Conservation (phyloP, 192 early-diverging fungal genomes). For the Mortierella alpina region DNA sequence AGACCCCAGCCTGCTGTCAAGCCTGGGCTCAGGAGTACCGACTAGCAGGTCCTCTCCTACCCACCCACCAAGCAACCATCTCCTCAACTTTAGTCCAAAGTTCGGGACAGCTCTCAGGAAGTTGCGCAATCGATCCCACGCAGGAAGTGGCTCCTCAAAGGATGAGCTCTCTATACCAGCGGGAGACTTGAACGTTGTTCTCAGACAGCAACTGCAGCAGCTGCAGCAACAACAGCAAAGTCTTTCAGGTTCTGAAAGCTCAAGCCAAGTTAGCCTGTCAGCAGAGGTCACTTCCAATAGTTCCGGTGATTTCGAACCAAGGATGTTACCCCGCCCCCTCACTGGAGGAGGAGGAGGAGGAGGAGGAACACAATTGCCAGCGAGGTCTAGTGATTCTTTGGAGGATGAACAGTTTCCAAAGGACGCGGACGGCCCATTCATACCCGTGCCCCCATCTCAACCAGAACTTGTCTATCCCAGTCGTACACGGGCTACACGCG, state of each 20-base stretch:
- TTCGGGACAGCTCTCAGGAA: slow-evolving; percentile 19
- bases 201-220: neutral
- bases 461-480: neutral
- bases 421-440: neutral
- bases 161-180: slow-evolving; percentile 13
- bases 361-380: neutral
- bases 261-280: slow-evolving; percentile 4
- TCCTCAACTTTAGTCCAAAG: slow-evolving; percentile 8
- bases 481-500: neutral
- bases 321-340: too few species aligned
- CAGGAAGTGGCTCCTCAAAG: slow-evolving; percentile 10
- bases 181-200: slow-evolving; percentile 1
- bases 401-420: slow-evolving; percentile 1
- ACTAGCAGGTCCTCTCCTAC: slow-evolving; percentile 1
- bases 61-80: neutral
- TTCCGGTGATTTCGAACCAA: too few species aligned
- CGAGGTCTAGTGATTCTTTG: neutral
- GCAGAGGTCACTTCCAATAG: too few species aligned
- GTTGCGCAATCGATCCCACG: slow-evolving; percentile 19
- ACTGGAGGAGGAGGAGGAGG: too few species aligned
- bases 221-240: neutral
- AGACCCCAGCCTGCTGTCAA: neutral
- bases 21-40: neutral
- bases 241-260: neutral
- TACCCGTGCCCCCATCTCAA: neutral